Conservation (phyloP, 2,329 filamentous ascomycete species). For the Sporothrix brunneoviolacea region DNA sequence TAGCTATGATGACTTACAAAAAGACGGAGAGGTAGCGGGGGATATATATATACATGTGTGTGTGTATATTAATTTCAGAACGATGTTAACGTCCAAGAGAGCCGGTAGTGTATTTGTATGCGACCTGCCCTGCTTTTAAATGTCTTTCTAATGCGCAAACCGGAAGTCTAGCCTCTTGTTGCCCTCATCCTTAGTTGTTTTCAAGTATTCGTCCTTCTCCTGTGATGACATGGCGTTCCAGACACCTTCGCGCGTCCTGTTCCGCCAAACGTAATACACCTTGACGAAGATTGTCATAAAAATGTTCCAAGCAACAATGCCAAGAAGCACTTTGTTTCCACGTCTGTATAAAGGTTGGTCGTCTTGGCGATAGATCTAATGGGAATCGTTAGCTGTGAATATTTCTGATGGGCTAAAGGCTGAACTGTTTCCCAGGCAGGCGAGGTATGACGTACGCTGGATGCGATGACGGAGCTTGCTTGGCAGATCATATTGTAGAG, state of each 20-base stretch:
- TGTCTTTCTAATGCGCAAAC: not conserved
- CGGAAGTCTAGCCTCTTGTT: constrained; percentile 28
- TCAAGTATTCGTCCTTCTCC: constrained; percentile 43
- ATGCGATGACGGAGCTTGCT: constrained; percentile 34
- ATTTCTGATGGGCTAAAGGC: too few species aligned
- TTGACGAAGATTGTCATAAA: constrained; percentile 25
- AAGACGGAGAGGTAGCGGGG: too few species aligned
- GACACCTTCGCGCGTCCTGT: too few species aligned
- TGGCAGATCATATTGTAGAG: constrained; percentile 54
- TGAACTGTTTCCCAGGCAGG: too few species aligned
- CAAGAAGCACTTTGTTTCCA: constrained; percentile 36
- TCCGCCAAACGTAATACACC: constrained; percentile 45
- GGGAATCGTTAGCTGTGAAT: too few species aligned
- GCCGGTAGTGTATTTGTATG: too few species aligned
- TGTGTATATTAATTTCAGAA: too few species aligned
- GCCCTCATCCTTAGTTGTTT: constrained; percentile 35
- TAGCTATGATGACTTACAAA: too few species aligned
- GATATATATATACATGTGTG: too few species aligned
- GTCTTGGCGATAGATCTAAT: constrained; percentile 27
- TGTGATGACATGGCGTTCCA: too few species aligned
- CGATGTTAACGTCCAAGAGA: too few species aligned
- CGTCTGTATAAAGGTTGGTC: constrained; percentile 42
- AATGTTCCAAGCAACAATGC: constrained; percentile 31
- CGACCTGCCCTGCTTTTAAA: too few species aligned
- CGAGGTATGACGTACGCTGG: constrained; percentile 30